Percentiles rank a stretch among this genome's conserved stretches.
phyloP scores from a whole-genome alignment of 306 rosid species.

The Luffa aegyptiaca region DNA sequence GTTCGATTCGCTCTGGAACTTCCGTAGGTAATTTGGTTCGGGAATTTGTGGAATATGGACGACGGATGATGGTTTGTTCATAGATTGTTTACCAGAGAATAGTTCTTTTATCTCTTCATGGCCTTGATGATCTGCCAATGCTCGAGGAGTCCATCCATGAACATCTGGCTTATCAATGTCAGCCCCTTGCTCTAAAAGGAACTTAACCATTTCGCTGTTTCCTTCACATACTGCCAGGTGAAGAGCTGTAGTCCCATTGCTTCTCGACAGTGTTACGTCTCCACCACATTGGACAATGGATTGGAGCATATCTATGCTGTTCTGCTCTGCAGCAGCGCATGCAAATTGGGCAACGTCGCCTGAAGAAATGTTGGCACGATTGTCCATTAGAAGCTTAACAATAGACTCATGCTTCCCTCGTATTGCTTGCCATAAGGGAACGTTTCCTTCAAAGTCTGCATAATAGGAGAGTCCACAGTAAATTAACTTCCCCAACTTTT shows the following conservation, averaged over 20 bases:
- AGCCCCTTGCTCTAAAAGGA: conserved; percentile 55
- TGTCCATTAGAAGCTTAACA: conserved; percentile 37
- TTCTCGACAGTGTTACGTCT: conserved; percentile 34
- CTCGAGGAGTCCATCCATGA: conserved; percentile 69
- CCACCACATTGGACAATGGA: conserved; percentile 44
- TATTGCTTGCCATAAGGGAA: conserved; percentile 76
- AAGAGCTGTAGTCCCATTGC: conserved; percentile 52
- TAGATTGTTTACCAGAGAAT: conserved; percentile 32
- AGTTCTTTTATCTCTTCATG: conserved; percentile 52
- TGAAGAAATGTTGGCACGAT: conserved; percentile 37
- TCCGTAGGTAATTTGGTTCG: conserved; percentile 25
- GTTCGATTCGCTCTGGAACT: conserved; percentile 60
- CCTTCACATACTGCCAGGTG: conserved; percentile 69
- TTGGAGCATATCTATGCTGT: conserved; percentile 42
- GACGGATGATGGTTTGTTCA: conserved; percentile 19
- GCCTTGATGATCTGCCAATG: conserved; percentile 70
- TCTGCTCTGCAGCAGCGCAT: conserved; percentile 50
- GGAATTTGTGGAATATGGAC: conserved; percentile 19
- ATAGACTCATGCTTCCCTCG: conserved; percentile 42
- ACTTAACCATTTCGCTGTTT: conserved; percentile 46
- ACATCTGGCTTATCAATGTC: conserved; percentile 48
- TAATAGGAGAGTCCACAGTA: not conserved
- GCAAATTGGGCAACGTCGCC: conserved; percentile 63
- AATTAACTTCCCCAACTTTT: not conserved
- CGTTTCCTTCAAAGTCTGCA: conserved; percentile 69